Base-by-base conservation (phyloP, 306 rosid species). In the Medicago arabica region DNA sequence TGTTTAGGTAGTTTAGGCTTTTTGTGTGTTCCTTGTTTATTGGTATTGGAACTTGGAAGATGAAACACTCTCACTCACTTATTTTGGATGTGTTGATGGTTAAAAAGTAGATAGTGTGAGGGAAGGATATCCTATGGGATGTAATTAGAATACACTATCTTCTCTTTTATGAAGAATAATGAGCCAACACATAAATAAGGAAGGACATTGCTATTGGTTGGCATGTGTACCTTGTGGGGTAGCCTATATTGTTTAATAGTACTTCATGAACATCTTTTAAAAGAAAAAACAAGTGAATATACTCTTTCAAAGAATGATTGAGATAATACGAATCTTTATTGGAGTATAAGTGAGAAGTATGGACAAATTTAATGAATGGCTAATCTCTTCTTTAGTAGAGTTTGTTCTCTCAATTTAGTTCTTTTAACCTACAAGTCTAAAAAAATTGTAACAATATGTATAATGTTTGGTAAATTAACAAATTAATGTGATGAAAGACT, bases 31-130 rank as follows among this genome's bases (percentile, higher is more conserved):
- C 38, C 38, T 34, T 34, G 38, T 34, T 34, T 34, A 4, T 4
- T 34, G 38, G 38, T 34, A 6, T 34, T 34, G 38, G 38, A 34
- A 34, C 7, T 34, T 34, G 38, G 38, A 34, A 34, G 38, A 34
- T 34, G 38, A 6, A 34, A 34, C 38, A 34, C 68, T 40, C 14
- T 43, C 47, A 43, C 41, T 12, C 47, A 46, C 9, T 11, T 47
- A 47, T 38, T 60, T 53, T 68, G 4, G 63, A 34, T 68, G 7
- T 58, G 70, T 57, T 67, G 19, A 19, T 49, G 39, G 76, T 14
- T 51, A 44, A 43, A 46, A 44, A 18, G 0, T 16, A 18, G 74
- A 59, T 13, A 54, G 74, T 44, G 9, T 25, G 67, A 40, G 50
- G 62, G 19, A 38, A 53, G 18, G 36, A 7, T 49, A 38, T 14